phyloP scores from a whole-genome alignment of 2,329 filamentous ascomycete species.

The Penicillium polonicum region DNA sequence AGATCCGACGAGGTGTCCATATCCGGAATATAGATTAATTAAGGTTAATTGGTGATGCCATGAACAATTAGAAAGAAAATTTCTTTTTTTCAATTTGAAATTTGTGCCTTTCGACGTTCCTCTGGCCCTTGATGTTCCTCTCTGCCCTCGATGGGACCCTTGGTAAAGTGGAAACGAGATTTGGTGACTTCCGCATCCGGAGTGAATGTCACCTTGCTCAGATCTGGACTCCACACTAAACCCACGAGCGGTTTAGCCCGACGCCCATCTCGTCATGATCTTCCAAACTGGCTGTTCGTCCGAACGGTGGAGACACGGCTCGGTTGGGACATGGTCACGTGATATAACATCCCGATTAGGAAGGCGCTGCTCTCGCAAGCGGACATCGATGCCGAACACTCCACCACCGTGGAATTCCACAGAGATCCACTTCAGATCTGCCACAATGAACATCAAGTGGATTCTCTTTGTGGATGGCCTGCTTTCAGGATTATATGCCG shows the following conservation, averaged over 20 bases:
- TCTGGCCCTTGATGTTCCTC: conserved; percentile 14
- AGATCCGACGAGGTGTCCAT: conserved; percentile 16
- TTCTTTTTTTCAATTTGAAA: neutral
- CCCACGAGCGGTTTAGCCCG: neutral
- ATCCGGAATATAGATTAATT: conserved; percentile 17
- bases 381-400: conserved; percentile 3
- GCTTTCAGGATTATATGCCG: neutral
- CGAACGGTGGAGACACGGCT: neutral
- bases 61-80: neutral
- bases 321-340: conserved; percentile 7
- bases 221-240: conserved; percentile 3
- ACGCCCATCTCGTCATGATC: neutral
- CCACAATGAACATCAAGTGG: neutral
- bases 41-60: conserved; percentile 20
- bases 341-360: conserved; percentile 10
- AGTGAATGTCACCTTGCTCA: conserved; percentile 19
- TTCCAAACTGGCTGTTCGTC: neutral
- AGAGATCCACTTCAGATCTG: neutral
- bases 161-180: conserved; percentile 8
- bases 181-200: conserved; percentile 25
- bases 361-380: conserved; percentile 14
- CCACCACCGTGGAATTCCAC: conserved; percentile 13
- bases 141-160: conserved; percentile 12
- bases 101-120: conserved; percentile 16
- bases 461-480: neutral